phyloP scores from a whole-genome alignment of 2,329 filamentous ascomycete genomes.

The Penicillium sp. region DNA sequence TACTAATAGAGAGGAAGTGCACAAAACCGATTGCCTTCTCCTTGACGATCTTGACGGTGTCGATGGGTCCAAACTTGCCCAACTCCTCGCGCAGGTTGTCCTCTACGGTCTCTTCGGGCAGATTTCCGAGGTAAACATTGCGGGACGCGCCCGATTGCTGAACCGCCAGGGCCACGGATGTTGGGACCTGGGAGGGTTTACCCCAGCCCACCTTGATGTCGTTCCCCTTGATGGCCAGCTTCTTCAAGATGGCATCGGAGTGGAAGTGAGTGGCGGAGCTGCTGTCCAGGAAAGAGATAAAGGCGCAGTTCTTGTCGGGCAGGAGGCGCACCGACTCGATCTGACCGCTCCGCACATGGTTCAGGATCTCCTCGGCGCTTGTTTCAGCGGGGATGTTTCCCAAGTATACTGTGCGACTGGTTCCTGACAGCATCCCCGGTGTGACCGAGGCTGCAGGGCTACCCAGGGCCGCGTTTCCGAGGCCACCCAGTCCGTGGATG shows the following conservation, averaged over 20 bases:
- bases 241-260: conserved; percentile 99
- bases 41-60: conserved; percentile 94
- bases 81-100: conserved; percentile 93
- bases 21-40: conserved; percentile 98
- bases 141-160: conserved; percentile 96
- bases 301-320: conserved; percentile 98
- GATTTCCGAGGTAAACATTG: conserved; percentile 93
- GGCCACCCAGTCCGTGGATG: conserved; percentile 68
- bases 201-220: conserved; percentile 99
- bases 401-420: conserved; percentile 93
- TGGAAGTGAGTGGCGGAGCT: conserved; percentile 98
- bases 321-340: conserved; percentile 98
- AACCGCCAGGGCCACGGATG: conserved; percentile 92
- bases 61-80: conserved; percentile 92
- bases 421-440: conserved; percentile 80
- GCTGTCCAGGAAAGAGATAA: conserved; percentile 97
- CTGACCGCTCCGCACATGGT: conserved; percentile 93
- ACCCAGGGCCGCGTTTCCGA: conserved; percentile 59
- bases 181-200: conserved; percentile 96
- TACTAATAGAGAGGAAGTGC: conserved; percentile 94
- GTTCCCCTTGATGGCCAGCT: conserved; percentile 96
- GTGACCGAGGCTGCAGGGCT: conserved; percentile 71
- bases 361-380: conserved; percentile 90
- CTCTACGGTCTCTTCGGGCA: conserved; percentile 85
- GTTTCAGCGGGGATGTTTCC: conserved; percentile 99